Conservation (phyloP, 805 yeast species). For the Yueomyces sinensis region DNA sequence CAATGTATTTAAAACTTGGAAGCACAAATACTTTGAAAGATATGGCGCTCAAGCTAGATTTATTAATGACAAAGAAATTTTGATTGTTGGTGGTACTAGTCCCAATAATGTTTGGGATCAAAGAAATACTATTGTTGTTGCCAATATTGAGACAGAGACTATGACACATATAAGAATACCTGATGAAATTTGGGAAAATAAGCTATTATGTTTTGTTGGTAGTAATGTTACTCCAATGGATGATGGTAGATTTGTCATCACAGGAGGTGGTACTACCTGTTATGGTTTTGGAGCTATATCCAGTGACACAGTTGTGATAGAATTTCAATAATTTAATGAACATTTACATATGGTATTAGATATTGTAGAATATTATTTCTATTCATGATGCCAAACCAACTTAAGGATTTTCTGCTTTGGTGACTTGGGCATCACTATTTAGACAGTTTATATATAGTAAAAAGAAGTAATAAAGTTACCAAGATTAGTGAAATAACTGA, state of each 20-base stretch:
- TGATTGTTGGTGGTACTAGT: conserved; percentile 49
- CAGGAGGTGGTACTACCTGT: conserved; percentile 74
- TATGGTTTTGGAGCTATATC: conserved; percentile 62
- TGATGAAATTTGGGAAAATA: conserved; percentile 25
- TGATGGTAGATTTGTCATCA: conserved; percentile 9
- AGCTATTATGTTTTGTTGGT: conserved; percentile 36
- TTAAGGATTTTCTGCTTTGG: no score
- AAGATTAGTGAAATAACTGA: no score
- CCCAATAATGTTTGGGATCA: conserved; percentile 24
- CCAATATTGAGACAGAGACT: conserved; percentile 13
- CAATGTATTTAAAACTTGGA: background rate
- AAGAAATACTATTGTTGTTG: conserved; percentile 25
- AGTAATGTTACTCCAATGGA: conserved; percentile 27
- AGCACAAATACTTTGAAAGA: conserved; percentile 27
- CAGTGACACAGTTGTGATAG: conserved; percentile 18
- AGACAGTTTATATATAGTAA: no score
- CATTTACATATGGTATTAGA: no score
- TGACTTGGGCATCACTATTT: no score
- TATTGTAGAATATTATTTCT: no score
- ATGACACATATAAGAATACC: conserved; percentile 21
- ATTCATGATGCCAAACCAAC: no score
- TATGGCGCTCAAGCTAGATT: conserved; percentile 34
- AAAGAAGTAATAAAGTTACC: no score
- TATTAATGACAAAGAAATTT: conserved; percentile 22
- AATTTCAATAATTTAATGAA: no score